Evolutionary conservation across 768 basidiomycete species (phyloP).

Genomic region (Termitomyces heimii): DNA sequence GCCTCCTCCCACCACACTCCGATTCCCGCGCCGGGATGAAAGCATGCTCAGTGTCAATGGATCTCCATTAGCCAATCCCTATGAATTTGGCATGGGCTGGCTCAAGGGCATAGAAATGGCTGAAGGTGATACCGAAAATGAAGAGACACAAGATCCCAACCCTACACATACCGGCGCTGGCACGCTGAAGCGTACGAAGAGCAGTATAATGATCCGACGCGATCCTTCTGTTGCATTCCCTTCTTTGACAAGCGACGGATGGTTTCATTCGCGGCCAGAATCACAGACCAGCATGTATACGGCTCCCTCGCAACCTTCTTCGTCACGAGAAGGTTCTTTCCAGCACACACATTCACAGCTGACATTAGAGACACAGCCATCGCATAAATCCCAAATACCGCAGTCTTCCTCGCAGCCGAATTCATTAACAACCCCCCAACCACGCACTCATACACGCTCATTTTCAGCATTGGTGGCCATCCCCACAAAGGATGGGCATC

Average conservation of each 20-base stretch:
- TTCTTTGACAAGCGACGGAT: conserved; percentile 15
- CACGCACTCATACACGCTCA: conserved; percentile 25
- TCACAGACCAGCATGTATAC: conserved; percentile 47
- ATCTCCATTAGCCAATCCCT: conserved; percentile 77
- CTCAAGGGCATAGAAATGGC: conserved; percentile 37
- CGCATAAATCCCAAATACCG: conserved; percentile 18
- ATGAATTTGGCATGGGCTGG: conserved; percentile 59
- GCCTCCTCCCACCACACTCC: conserved; percentile 35
- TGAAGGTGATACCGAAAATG: conserved; percentile 28
- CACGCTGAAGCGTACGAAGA: conserved; percentile 43
- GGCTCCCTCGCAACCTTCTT: conserved; percentile 28
- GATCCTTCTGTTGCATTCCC: conserved; percentile 44
- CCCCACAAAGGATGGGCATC: conserved; percentile 74
- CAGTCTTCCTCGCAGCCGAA: conserved; percentile 19
- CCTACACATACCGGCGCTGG: conserved; percentile 21
- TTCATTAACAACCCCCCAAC: conserved; percentile 29
- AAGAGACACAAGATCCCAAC: conserved; percentile 19
- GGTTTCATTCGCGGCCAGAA: conserved; percentile 39
- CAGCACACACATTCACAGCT: conserved; percentile 15
- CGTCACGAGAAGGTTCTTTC: conserved; percentile 37
- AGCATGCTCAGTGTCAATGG: conserved; percentile 79
- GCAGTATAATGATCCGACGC: conserved; percentile 55
- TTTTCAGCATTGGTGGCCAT: conserved; percentile 65
- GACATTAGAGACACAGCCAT: conserved; percentile 12
- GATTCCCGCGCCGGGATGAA: conserved; percentile 70